phyloP scores from a whole-genome alignment of 257 asterid species.

The Solanum virginianum region DNA sequence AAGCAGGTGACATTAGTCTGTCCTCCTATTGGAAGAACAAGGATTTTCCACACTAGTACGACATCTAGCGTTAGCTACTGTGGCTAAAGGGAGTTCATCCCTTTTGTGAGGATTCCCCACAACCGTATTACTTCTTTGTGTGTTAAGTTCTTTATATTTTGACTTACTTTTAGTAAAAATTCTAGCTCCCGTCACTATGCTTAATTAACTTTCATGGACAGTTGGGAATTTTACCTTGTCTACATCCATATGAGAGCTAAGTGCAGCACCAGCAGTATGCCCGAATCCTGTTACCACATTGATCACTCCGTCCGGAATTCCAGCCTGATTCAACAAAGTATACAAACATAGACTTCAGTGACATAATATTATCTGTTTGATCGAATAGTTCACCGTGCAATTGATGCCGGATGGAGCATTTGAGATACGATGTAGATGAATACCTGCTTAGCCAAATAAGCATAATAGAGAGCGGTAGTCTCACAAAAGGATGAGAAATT shows the following conservation, averaged over 20 bases:
- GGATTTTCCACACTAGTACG: background rate
- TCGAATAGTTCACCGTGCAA: background rate
- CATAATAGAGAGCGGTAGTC: constrained; percentile 31
- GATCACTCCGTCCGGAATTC: constrained; percentile 30
- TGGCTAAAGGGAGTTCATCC: background rate
- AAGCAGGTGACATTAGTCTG: background rate
- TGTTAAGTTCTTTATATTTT: background rate
- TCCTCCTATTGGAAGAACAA: background rate
- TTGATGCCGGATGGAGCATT: background rate
- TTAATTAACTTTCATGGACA: background rate
- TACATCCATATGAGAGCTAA: constrained; percentile 32
- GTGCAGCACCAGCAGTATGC: constrained; percentile 23
- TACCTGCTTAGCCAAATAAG: constrained; percentile 23
- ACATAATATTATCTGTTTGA: background rate
- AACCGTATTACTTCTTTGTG: background rate
- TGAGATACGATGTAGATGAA: background rate
- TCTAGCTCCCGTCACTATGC: background rate
- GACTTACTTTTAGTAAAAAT: background rate
- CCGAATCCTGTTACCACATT: constrained; percentile 34
- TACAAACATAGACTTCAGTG: background rate
- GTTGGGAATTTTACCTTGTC: constrained; percentile 13
- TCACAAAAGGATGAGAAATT: constrained; percentile 40
- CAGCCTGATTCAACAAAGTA: constrained; percentile 16
- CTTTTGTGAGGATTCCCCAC: background rate
- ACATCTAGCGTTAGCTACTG: background rate